Percentiles rank a stretch among this genome's conserved stretches.
These are phyloP conservation scores for Knoxdaviesia capensis DNA, from an alignment of 2,329 filamentous ascomycete species.

Conservation along the genomic window DNA sequence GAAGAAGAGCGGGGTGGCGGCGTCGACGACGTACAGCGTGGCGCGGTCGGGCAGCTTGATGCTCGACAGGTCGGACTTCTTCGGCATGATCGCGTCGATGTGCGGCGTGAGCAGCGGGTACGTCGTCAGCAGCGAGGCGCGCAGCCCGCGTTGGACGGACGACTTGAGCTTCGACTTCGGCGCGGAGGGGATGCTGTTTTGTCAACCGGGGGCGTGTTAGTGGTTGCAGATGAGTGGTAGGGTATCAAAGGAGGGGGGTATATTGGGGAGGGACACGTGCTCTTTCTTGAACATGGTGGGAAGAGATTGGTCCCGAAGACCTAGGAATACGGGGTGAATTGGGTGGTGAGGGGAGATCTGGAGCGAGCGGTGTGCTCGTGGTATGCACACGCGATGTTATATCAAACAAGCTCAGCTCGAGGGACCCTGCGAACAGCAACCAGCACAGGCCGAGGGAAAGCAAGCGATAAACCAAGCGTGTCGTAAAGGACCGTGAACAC, in stretches of 20 bases:
- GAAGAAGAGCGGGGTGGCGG: constrained; percentile 62
- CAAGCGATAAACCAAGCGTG: too few species aligned
- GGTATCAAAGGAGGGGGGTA: neutral
- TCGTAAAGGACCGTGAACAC: too few species aligned
- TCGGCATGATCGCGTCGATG: constrained; percentile 88
- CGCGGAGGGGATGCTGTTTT: constrained; percentile 45
- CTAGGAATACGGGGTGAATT: too few species aligned
- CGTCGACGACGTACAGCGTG: constrained; percentile 68
- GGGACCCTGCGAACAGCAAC: too few species aligned
- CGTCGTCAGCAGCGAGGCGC: constrained; percentile 60
- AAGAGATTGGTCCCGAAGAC: neutral
- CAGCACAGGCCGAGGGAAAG: too few species aligned
- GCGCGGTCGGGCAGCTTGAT: constrained; percentile 87
- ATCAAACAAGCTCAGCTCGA: too few species aligned
- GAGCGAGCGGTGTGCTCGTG: too few species aligned
- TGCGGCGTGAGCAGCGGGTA: constrained; percentile 73
- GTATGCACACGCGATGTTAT: too few species aligned
- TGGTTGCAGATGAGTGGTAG: neutral
- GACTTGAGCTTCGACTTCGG: constrained; percentile 96
- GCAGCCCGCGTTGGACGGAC: constrained; percentile 73
- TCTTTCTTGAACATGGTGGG: constrained; percentile 82
- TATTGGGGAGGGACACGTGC: constrained; percentile 24
- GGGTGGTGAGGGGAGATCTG: too few species aligned
- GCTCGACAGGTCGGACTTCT: constrained; percentile 76
- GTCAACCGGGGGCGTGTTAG: neutral